Conservation (phyloP, 768 basidiomycete genomes). For the Suillus alpinus region DNA sequence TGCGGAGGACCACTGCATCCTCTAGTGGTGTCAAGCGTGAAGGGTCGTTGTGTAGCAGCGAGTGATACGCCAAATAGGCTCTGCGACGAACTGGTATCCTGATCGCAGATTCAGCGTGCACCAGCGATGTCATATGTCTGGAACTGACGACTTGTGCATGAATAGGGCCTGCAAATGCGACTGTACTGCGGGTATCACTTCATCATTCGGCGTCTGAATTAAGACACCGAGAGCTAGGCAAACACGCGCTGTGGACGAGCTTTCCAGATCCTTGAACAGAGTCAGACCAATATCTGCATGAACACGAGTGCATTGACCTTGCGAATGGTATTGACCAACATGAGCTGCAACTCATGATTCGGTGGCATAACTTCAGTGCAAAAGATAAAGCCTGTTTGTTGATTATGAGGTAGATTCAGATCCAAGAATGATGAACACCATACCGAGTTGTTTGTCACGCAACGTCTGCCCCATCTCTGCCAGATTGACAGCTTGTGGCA, state of each 20-base stretch:
- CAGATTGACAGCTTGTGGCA: constrained; percentile 73
- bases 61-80: constrained; percentile 55
- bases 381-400: constrained; percentile 66
- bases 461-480: constrained; percentile 65
- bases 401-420: neutral
- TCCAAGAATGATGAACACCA: constrained; percentile 7
- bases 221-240: constrained; percentile 73
- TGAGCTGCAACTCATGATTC: constrained; percentile 69
- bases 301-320: constrained; percentile 47
- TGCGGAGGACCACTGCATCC: constrained; percentile 13
- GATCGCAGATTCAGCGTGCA: constrained; percentile 9
- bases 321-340: constrained; percentile 83
- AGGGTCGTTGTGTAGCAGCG: constrained; percentile 45
- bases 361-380: constrained; percentile 70
- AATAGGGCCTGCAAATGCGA: constrained; percentile 62
- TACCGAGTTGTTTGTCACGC: constrained; percentile 69
- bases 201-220: constrained; percentile 56
- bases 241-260: constrained; percentile 49
- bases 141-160: constrained; percentile 72
- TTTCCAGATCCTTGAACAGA: constrained; percentile 65
- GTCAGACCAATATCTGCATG: constrained; percentile 7
- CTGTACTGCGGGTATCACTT: constrained; percentile 76
- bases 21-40: constrained; percentile 45
- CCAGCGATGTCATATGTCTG: constrained; percentile 25
- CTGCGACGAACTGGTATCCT: constrained; percentile 63